A percentile compares a stretch with the other conserved stretches of the same genome.
These are phyloP conservation scores for Penicillium decumbens DNA, from an alignment of 2,329 filamentous ascomycete species.

Conservation along the genomic window DNA sequence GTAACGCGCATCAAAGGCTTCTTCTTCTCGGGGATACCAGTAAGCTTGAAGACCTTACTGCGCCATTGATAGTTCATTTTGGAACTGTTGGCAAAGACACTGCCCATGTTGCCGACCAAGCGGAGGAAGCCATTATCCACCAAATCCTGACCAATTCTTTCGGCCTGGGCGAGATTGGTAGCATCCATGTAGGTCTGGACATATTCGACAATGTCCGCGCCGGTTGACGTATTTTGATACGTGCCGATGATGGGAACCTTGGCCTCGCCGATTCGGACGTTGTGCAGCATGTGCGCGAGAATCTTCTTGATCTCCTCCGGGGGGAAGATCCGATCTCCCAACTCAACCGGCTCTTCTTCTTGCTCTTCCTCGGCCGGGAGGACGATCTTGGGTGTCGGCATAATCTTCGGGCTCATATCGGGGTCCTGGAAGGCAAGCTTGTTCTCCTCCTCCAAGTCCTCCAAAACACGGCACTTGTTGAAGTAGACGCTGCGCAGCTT, in stretches of 20 bases:
- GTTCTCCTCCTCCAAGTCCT: conserved; percentile 97
- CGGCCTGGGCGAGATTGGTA: conserved; percentile 80
- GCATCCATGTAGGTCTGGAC: conserved; percentile 82
- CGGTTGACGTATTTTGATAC: conserved; percentile 87
- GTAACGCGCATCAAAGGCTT: conserved; percentile 66
- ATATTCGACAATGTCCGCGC: conserved; percentile 92
- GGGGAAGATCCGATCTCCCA: conserved; percentile 82
- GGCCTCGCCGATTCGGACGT: conserved; percentile 79
- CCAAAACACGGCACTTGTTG: conserved; percentile 95
- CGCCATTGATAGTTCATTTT: conserved; percentile 98
- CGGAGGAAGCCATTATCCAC: conserved; percentile 80
- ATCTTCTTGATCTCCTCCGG: conserved; percentile 89
- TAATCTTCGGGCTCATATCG: conserved; percentile 59
- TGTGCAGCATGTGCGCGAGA: conserved; percentile 76
- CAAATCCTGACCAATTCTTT: conserved; percentile 91
- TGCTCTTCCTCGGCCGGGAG: conserved; percentile 64
- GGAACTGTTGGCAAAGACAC: conserved; percentile 93
- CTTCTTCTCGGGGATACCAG: conserved; percentile 87
- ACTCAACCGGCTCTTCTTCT: conserved; percentile 81
- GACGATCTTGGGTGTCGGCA: conserved; percentile 69
- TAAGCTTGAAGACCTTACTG: conserved; percentile 80
- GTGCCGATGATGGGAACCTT: conserved; percentile 95
- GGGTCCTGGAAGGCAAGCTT: conserved; percentile 95
- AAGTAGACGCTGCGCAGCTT: conserved; percentile 96
- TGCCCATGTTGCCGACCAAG: conserved; percentile 89